phyloP scores from a whole-genome alignment of 352 stramenopile genomes.

The Globisporangium alternatum region DNA sequence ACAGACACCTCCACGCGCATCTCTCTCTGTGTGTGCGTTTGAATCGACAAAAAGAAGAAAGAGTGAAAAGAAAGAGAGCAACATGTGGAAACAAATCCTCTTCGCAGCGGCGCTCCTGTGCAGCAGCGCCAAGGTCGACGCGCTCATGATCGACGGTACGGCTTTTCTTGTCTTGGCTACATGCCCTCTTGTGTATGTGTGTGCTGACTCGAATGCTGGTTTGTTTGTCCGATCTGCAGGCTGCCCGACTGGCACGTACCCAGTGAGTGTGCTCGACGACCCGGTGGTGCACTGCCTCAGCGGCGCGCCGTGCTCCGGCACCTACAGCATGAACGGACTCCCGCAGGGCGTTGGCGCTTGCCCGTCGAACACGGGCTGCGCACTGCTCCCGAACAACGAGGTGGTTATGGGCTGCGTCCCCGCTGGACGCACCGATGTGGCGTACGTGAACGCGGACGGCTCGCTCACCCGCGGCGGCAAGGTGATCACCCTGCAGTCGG shows the following conservation, averaged over 20 bases:
- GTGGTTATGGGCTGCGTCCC: conserved; percentile 68
- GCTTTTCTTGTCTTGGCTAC: background rate
- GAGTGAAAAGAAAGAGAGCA: background rate
- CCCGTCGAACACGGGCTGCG: conserved; percentile 48
- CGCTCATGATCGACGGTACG: conserved; percentile 21
- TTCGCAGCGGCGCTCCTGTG: conserved; percentile 8
- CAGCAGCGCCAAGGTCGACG: background rate
- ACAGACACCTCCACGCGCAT: background rate
- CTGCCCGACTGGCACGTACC: conserved; percentile 42
- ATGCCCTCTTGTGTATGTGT: background rate
- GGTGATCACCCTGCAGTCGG: conserved; percentile 15
- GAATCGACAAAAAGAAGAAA: background rate
- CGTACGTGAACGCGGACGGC: conserved; percentile 72
- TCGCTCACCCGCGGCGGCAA: conserved; percentile 51
- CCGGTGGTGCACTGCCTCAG: conserved; percentile 47
- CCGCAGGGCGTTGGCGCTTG: conserved; percentile 51
- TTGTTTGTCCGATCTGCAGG: conserved; percentile 24
- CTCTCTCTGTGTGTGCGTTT: background rate
- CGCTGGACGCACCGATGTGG: conserved; percentile 44
- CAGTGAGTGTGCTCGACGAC: conserved; percentile 67
- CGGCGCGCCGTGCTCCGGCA: conserved; percentile 54
- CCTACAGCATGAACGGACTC: conserved; percentile 47
- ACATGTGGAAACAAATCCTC: conserved; percentile 20
- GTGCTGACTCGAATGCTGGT: conserved; percentile 1
- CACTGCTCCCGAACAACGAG: conserved; percentile 52